phyloP scores from a whole-genome alignment of 371 early-diverging fungal species.

The Vairimorpha necatrix region DNA sequence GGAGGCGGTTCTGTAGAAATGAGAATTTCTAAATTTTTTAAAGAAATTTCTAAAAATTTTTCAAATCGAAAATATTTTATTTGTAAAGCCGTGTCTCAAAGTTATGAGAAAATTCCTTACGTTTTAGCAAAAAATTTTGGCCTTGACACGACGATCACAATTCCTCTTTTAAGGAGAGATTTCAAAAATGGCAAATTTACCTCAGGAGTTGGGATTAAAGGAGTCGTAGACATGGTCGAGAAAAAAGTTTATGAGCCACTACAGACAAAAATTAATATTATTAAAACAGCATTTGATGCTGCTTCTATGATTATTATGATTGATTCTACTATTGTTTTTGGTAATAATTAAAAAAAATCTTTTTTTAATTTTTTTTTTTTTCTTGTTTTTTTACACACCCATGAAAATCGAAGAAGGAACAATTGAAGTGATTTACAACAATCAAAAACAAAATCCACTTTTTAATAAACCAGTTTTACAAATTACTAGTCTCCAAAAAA shows the following conservation, averaged over 20 bases:
- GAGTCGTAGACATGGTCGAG: conserved; percentile 79
- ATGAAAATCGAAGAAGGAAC: conserved; percentile 53
- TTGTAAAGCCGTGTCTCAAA: conserved; percentile 86
- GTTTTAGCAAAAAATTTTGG: conserved; percentile 97
- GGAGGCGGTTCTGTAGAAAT: conserved; percentile 78
- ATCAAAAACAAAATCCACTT: conserved; percentile 47
- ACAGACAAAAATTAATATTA: conserved; percentile 89
- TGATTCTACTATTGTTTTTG: conserved; percentile 60
- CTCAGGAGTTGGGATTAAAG: conserved; percentile 63
- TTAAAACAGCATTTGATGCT: conserved; percentile 86
- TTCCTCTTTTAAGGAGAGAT: conserved; percentile 88
- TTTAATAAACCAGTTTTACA: conserved; percentile 50
- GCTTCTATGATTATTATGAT: conserved; percentile 64
- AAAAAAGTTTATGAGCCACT: conserved; percentile 97
- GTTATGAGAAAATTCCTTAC: conserved; percentile 94
- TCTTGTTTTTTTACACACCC: background rate
- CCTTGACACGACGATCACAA: conserved; percentile 92
- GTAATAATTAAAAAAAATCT: conserved; percentile 16
- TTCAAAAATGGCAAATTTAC: conserved; percentile 72
- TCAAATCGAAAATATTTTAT: conserved; percentile 91
- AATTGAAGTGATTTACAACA: conserved; percentile 50
- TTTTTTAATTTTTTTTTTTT: background rate
- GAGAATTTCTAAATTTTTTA: conserved; percentile 85
- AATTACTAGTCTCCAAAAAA: conserved; percentile 29
- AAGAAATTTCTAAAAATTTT: conserved; percentile 79